Percentiles rank a stretch among this genome's conserved stretches.
These are phyloP conservation scores for Physocladia obscura DNA, from an alignment of 192 early-diverging fungal genomes.

Conservation along the genomic window DNA sequence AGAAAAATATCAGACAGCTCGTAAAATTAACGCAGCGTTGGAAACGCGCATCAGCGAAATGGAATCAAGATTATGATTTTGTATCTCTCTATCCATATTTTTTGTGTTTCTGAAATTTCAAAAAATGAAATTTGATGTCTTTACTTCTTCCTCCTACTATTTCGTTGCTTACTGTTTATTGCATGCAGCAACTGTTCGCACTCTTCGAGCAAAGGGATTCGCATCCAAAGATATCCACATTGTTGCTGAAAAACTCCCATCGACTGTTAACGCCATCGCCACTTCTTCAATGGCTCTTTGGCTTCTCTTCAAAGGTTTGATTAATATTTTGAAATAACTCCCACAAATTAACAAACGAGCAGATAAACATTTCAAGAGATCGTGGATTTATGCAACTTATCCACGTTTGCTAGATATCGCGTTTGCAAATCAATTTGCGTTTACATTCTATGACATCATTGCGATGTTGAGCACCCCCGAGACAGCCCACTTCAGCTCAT, in stretches of 20 bases:
- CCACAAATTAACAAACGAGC: too few relatives aligned
- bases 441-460: slow-evolving; percentile 26
- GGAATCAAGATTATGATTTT: not conserved
- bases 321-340: too few relatives aligned
- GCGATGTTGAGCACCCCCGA: slow-evolving; percentile 21
- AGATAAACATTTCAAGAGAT: not conserved
- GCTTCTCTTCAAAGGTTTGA: too few relatives aligned
- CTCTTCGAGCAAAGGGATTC: too few relatives aligned
- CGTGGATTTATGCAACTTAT: slow-evolving; percentile 19
- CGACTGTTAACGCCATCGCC: slow-evolving; percentile 29
- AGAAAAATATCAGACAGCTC: slow-evolving; percentile 6
- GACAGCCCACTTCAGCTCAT: slow-evolving; percentile 24
- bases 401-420: slow-evolving; percentile 18
- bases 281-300: not conserved
- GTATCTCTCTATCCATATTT: too few relatives aligned
- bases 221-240: too few relatives aligned
- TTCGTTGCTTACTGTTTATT: too few relatives aligned
- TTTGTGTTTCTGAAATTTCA: too few relatives aligned
- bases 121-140: too few relatives aligned
- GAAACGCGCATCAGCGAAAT: slow-evolving; percentile 7
- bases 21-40: slow-evolving; percentile 12
- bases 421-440: slow-evolving; percentile 33
- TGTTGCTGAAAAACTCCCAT: slow-evolving; percentile 39
- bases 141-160: too few relatives aligned
- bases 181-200: too few relatives aligned